Conservation (phyloP, 345 rosid genomes). For the Populus tremula region DNA sequence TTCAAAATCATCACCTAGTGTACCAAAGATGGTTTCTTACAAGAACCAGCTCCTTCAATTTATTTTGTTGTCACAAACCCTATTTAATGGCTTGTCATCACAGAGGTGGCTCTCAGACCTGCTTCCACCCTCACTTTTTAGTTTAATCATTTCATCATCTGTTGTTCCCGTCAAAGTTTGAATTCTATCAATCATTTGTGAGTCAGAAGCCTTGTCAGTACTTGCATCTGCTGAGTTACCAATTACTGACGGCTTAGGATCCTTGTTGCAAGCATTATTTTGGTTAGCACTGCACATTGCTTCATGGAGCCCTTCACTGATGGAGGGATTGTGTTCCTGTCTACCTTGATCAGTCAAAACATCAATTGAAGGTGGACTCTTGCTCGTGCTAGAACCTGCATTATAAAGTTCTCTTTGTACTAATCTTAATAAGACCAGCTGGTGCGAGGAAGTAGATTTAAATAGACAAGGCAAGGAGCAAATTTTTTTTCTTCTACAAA, state of each 20-base stretch:
- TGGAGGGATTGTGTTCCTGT: neutral
- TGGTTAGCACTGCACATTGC: neutral
- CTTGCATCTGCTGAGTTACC: constrained; percentile 3
- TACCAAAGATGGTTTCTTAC: neutral
- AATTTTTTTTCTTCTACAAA: neutral
- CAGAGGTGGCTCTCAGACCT: neutral
- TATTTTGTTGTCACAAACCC: neutral
- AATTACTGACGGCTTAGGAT: constrained; percentile 3
- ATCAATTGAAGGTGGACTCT: neutral
- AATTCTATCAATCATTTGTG: neutral
- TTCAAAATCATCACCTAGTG: neutral
- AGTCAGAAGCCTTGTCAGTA: constrained; percentile 10
- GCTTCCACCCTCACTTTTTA: constrained; percentile 10
- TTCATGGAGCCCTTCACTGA: neutral
- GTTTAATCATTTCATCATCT: constrained; percentile 5
- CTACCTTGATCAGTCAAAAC: constrained; percentile 23
- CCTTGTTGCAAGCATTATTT: neutral
- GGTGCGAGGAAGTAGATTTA: neutral
- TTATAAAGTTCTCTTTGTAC: constrained; percentile 5
- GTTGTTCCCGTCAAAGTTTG: neutral
- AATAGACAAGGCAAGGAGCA: neutral
- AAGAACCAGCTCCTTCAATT: constrained; percentile 12
- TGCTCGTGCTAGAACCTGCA: constrained; percentile 3
- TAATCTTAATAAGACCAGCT: neutral
- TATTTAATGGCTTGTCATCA: constrained; percentile 1